Percentiles rank a stretch among this genome's conserved stretches.
phyloP scores from a whole-genome alignment of 192 early-diverging fungal species.

The Linnemannia schmuckeri region DNA sequence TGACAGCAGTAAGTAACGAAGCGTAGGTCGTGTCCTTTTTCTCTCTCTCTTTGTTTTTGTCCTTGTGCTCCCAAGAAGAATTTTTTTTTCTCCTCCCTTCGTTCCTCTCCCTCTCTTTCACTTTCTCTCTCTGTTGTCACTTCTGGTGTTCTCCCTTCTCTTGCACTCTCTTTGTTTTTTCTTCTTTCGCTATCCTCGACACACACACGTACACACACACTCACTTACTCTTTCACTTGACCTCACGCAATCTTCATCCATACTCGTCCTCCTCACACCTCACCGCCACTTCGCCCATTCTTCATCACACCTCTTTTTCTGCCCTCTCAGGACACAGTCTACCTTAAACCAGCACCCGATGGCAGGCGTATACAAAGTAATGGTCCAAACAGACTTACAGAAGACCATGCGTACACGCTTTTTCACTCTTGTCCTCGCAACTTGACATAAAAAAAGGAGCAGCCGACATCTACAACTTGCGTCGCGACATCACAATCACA shows the following conservation, averaged over 20 bases:
- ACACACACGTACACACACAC: background rate
- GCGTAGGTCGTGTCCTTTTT: too few species aligned
- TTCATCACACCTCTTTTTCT: background rate
- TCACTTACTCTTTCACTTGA: background rate
- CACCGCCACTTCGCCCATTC: background rate
- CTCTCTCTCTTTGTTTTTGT: background rate
- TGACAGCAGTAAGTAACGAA: too few species aligned
- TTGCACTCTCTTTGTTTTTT: background rate
- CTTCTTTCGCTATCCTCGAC: background rate
- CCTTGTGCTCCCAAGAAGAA: background rate
- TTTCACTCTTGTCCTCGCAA: background rate
- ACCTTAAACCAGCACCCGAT: background rate
- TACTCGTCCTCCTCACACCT: too few species aligned
- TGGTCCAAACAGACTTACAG: background rate
- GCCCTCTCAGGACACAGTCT: background rate
- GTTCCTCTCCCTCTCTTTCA: background rate
- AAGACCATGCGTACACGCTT: background rate
- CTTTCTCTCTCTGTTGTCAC: background rate
- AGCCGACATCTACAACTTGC: background rate
- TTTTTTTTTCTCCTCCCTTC: background rate
- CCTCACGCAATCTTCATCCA: too few species aligned
- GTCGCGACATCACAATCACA: background rate
- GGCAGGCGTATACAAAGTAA: conserved; percentile 40
- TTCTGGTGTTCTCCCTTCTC: background rate
- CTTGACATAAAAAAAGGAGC: background rate